Conservation (phyloP, 2,329 filamentous ascomycete genomes). For the Fusarium illudens region DNA sequence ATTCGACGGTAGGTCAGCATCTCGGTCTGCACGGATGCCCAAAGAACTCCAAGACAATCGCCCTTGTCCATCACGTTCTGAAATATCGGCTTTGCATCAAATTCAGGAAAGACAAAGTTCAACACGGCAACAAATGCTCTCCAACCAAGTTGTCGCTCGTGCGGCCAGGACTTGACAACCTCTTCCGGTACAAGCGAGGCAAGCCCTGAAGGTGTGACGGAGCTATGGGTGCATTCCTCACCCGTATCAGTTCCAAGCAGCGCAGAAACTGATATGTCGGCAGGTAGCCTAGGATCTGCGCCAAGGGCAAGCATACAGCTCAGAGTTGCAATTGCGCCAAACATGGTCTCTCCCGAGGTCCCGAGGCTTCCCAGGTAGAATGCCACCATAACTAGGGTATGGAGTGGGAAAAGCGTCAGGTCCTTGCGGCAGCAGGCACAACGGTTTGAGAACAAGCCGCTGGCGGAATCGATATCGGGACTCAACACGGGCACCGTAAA, state of each 20-base stretch:
- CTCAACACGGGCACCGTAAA: background rate
- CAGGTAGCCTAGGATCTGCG: background rate
- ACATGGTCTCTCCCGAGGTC: background rate
- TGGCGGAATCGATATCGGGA: background rate
- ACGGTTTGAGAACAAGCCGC: background rate
- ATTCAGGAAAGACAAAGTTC: background rate
- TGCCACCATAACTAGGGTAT: background rate
- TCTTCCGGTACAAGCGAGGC: background rate
- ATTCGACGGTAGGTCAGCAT: background rate
- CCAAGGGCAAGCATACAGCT: fast-evolving
- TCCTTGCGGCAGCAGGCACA: background rate
- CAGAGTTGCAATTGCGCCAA: background rate
- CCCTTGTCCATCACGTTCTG: background rate
- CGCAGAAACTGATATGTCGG: fast-evolving
- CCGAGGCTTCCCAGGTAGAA: background rate
- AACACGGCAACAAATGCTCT: background rate
- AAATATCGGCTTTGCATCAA: too few species aligned
- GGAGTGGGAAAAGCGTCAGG: background rate
- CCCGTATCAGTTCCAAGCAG: background rate
- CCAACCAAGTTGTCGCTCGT: background rate
- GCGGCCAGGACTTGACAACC: background rate
- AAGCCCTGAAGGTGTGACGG: background rate
- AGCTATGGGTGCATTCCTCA: fast-evolving
- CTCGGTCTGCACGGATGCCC: background rate
- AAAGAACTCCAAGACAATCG: background rate